Percentiles rank a stretch among this genome's conserved stretches.
These are phyloP conservation scores for Eremomyces bilateralis DNA, from an alignment of 495 filamentous ascomycete genomes.

Conservation along the genomic window DNA sequence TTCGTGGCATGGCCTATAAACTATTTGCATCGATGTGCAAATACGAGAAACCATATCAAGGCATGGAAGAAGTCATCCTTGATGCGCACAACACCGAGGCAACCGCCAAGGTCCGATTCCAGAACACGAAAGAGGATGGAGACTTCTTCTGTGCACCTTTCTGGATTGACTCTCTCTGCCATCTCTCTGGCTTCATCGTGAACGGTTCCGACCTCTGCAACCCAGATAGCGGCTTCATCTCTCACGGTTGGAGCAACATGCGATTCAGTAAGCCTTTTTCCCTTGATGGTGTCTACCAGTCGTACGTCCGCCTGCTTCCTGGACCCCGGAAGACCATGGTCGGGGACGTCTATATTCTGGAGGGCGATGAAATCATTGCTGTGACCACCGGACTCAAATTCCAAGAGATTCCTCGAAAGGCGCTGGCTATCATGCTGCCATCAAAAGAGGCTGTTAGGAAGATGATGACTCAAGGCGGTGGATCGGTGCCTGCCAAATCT, in stretches of 20 bases:
- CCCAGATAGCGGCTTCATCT: slow-evolving; percentile 27
- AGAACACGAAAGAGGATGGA: slow-evolving; percentile 21
- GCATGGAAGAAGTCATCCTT: slow-evolving; percentile 25
- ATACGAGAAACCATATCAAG: slow-evolving; percentile 21
- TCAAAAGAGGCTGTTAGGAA: slow-evolving; percentile 7
- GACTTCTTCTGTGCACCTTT: slow-evolving; percentile 23
- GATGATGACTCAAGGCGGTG: neutral
- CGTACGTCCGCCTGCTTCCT: slow-evolving; percentile 24
- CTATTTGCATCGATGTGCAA: slow-evolving; percentile 23
- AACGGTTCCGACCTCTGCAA: slow-evolving; percentile 26
- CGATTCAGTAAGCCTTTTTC: slow-evolving; percentile 18
- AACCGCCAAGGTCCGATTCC: slow-evolving; percentile 21
- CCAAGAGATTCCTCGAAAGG: slow-evolving; percentile 23
- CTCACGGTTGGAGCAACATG: slow-evolving; percentile 22
- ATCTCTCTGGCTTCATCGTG: slow-evolving; percentile 32
- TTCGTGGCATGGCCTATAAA: slow-evolving; percentile 26
- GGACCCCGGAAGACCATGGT: slow-evolving; percentile 20
- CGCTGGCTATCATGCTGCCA: slow-evolving; percentile 21
- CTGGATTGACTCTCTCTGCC: slow-evolving; percentile 28
- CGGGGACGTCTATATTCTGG: slow-evolving; percentile 24
- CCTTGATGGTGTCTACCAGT: slow-evolving; percentile 18
- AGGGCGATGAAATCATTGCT: slow-evolving; percentile 21
- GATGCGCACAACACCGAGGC: slow-evolving; percentile 23
- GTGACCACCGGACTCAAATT: slow-evolving; percentile 22
- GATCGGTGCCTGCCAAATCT: slow-evolving; percentile 1